These are phyloP conservation scores for Pistacia vera DNA, from an alignment of 345 rosid genomes.

Conservation along the genomic window DNA sequence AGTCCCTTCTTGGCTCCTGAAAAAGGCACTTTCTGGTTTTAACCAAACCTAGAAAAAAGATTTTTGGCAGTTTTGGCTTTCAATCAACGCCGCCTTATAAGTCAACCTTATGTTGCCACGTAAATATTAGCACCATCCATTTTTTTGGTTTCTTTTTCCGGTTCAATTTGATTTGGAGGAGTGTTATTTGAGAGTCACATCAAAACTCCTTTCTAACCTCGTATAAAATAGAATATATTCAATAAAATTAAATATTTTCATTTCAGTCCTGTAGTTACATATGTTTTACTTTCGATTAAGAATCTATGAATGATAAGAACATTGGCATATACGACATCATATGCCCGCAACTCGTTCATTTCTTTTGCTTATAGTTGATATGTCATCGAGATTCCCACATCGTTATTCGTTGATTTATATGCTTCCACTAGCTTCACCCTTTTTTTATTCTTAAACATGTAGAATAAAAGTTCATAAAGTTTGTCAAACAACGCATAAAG, in stretches of 20 bases:
- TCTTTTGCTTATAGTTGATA: neutral
- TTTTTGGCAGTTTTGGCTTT: neutral
- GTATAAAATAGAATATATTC: no score
- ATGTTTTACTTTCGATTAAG: no score
- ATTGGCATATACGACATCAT: neutral
- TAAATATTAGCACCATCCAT: neutral
- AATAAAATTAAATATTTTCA: no score
- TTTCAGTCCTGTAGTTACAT: no score
- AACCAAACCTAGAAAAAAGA: conserved; percentile 11
- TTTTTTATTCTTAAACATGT: no score
- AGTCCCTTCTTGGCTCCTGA: neutral
- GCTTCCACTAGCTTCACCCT: neutral
- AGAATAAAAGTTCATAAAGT: no score
- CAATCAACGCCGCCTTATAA: conserved; percentile 7
- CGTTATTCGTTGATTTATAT: neutral
- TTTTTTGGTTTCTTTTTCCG: neutral
- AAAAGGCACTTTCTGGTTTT: conserved; percentile 9
- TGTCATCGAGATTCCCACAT: neutral
- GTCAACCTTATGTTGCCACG: neutral
- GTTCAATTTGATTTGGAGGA: no score
- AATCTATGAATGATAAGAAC: no score
- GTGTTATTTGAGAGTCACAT: neutral
- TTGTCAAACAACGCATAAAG: no score
- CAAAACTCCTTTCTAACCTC: no score
- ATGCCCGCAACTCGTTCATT: neutral